Base-by-base conservation (phyloP, 345 rosid species). In the Syzygium oleosum region DNA sequence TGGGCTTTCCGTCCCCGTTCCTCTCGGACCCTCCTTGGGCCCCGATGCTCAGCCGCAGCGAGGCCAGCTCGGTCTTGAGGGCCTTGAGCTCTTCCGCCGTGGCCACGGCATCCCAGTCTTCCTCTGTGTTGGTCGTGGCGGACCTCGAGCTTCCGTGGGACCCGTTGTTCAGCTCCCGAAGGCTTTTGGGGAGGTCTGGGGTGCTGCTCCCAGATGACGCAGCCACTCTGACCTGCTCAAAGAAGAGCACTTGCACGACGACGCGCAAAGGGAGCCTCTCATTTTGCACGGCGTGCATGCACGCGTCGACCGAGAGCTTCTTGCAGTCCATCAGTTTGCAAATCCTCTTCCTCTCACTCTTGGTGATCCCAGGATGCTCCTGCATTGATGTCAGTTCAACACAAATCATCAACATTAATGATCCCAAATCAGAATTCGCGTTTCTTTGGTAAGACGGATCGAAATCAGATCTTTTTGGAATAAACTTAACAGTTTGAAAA, bases 291-390 rank as follows among this genome's bases (percentile, higher is more conserved):
- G 95, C 99, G 34, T 95, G 99, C 95, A 93, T 90, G 89, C 97
- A 94, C 15, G 99, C 97, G 73, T 96, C 97, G 15, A 91, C 96
- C 2, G 99, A 95, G 41, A 96, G 94, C 88, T 96, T 96, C 91
- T 94, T 89, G 91, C 99, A 96, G 89, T 96, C 98, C 99, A 96
- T 96, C 86, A 96, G 86, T 85, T 92, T 95, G 93, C 99, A 96
- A 90, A 95, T 93, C 88, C 91, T 93, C 93, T 94, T 96, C 91
- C 96, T 95, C 85, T 96, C 99, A 46, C 93, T 89, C 92, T 96
- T 96, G 92, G 93, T 93, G 87, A 96, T 94, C 31, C 92, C 94
- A 3, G 91, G 93, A 88, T 96, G 99, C 86, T 93, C 98, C 99
- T 96, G 92, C 92, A 88, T 84, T 16, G 17, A 52, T 25, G 77